Conservation (phyloP, 2,329 filamentous ascomycete genomes). For the Colletotrichum camelliae region DNA sequence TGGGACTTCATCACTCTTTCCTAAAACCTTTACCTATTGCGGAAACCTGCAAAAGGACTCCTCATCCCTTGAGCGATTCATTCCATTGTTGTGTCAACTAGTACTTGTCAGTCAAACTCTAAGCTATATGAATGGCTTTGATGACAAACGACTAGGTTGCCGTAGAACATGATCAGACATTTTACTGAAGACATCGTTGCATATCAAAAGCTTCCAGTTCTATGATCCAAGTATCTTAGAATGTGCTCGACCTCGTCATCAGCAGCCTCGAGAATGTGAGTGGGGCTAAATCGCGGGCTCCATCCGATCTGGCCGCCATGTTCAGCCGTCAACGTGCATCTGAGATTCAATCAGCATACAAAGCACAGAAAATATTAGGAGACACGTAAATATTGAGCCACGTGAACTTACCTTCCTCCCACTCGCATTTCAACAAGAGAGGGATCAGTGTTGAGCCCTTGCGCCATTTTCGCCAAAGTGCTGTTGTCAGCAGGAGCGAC, state of each 20-base stretch:
- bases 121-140: accelerated
- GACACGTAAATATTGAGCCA: background rate
- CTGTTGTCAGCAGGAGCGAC: background rate
- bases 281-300: background rate
- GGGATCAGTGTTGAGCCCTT: background rate
- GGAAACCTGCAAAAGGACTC: accelerated
- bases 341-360: background rate
- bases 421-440: background rate
- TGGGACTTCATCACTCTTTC: accelerated
- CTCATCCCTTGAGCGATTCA: accelerated
- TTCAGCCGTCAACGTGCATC: background rate
- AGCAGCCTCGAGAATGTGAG: background rate
- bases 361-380: background rate
- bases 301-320: background rate
- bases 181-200: accelerated
- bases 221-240: background rate
- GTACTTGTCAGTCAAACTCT: accelerated
- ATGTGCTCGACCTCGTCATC: background rate
- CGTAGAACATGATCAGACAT: background rate
- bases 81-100: background rate
- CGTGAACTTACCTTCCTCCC: background rate
- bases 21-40: accelerated
- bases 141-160: too few relatives aligned
- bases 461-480: background rate
- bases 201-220: background rate